Conservation (phyloP, 2,329 filamentous ascomycete genomes). For the Lasiodiplodia citricola region DNA sequence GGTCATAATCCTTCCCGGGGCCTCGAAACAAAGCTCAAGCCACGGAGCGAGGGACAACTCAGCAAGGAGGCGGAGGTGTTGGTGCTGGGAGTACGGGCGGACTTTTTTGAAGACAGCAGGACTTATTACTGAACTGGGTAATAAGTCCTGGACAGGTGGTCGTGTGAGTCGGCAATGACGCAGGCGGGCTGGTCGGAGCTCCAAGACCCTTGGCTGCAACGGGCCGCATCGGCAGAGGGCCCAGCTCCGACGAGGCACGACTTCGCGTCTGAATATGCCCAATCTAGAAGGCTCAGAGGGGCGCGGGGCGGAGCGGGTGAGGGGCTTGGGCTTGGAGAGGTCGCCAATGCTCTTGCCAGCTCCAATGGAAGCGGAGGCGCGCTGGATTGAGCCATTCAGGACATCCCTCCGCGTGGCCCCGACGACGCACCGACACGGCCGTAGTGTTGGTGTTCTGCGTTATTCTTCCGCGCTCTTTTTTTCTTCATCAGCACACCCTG, state of each 20-base stretch:
- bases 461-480: conserved; percentile 11
- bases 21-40: background rate
- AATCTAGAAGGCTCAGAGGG: background rate
- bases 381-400: background rate
- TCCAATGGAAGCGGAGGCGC: background rate
- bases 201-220: conserved; percentile 5
- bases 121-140: background rate
- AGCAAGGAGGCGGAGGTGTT: background rate
- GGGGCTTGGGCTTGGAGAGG: background rate
- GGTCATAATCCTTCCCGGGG: background rate
- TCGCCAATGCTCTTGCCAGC: background rate
- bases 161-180: conserved; percentile 2
- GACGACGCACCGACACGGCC: conserved; percentile 18
- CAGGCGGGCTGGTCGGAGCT: conserved; percentile 1
- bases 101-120: background rate
- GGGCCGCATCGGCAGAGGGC: conserved; percentile 13
- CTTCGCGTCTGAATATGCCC: background rate
- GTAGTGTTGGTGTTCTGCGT: background rate
- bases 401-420: background rate
- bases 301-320: background rate
- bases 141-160: background rate
- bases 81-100: background rate
- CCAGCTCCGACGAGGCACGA: background rate
- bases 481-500: background rate
- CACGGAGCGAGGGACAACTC: background rate